Conservation (phyloP, 495 filamentous ascomycete species). For the Lasiosphaeris hirsuta region DNA sequence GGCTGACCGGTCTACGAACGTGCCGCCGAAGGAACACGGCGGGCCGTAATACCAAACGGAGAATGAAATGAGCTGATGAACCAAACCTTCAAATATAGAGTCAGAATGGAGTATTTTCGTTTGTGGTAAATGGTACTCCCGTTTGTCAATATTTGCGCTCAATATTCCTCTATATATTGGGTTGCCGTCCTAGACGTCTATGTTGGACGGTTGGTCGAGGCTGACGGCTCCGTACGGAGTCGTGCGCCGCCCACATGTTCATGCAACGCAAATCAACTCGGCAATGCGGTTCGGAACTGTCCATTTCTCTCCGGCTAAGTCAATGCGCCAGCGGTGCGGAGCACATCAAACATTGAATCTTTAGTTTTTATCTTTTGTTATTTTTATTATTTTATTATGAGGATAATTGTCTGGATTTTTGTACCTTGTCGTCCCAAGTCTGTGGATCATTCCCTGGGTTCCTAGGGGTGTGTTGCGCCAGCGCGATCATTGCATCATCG, state of each 20-base stretch:
- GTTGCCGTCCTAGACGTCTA: not conserved
- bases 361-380: not conserved
- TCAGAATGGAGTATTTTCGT: no score
- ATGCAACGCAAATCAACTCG: conserved; percentile 6
- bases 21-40: no score
- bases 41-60: no score
- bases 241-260: not conserved
- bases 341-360: not conserved
- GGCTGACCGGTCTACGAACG: no score
- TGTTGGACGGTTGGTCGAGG: not conserved
- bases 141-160: no score
- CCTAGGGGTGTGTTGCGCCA: not conserved
- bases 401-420: not conserved
- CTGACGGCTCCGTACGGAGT: not conserved
- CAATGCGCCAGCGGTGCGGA: not conserved
- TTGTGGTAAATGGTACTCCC: no score
- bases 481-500: not conserved
- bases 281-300: not conserved
- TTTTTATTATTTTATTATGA: not conserved
- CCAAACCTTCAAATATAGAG: no score
- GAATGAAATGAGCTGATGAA: no score
- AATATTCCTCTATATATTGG: no score
- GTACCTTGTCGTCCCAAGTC: not conserved
- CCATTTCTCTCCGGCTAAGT: not conserved
- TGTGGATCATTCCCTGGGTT: not conserved